Conservation (phyloP, 163 green algal species). For the Smithsoniella earleae region DNA sequence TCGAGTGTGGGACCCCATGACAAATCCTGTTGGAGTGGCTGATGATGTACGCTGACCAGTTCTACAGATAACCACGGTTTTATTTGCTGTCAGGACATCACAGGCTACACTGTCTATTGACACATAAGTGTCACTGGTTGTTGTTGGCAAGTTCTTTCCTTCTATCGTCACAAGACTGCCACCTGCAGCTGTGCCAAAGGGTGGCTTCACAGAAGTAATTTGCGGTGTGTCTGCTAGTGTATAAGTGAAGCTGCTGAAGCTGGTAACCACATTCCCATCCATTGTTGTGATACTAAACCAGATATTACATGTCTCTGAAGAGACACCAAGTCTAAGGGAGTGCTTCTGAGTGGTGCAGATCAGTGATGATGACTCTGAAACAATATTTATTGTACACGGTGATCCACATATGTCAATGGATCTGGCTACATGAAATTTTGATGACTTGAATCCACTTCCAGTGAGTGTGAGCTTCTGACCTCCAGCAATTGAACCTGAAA, state of each 20-base stretch:
- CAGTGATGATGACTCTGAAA: not conserved
- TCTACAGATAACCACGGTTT: slow-evolving; percentile 19
- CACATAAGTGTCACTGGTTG: slow-evolving; percentile 22
- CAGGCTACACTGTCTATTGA: slow-evolving; percentile 30
- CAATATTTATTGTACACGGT: not conserved
- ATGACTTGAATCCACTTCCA: slow-evolving; percentile 7
- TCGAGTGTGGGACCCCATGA: slow-evolving; percentile 5
- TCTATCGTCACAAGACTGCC: slow-evolving; percentile 45
- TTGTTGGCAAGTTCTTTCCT: slow-evolving; percentile 30
- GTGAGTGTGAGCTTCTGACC: not conserved
- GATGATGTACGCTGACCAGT: slow-evolving; percentile 14
- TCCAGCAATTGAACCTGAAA: slow-evolving; percentile 7
- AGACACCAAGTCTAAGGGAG: not conserved
- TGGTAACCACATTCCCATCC: not conserved
- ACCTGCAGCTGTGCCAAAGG: slow-evolving; percentile 46
- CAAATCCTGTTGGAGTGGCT: not conserved
- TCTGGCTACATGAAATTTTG: not conserved
- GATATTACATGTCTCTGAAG: not conserved
- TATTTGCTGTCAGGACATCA: slow-evolving; percentile 2
- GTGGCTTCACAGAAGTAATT: slow-evolving; percentile 34
- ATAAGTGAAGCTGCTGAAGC: not conserved
- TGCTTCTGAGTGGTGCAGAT: not conserved
- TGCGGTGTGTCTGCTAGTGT: slow-evolving; percentile 29
- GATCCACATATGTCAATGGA: not conserved
- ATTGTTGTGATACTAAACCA: not conserved